phyloP scores from a whole-genome alignment of 148 eudicot genomes.

The Vaccinium corymbosum region DNA sequence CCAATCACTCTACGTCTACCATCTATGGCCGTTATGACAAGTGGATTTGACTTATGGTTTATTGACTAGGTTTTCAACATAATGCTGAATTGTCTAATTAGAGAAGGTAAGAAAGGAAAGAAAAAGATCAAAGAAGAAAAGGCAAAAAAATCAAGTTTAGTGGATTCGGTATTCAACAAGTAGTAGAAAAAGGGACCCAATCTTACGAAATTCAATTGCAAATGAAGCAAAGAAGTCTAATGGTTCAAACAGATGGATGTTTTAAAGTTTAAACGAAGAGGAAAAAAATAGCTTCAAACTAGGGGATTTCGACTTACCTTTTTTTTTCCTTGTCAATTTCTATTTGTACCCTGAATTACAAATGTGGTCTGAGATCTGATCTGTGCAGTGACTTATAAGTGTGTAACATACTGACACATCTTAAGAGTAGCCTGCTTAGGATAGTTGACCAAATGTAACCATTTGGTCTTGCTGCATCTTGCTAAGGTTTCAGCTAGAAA shows the following conservation, averaged over 20 bases:
- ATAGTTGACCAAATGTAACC: not conserved
- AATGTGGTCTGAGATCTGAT: not conserved
- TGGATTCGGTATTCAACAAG: not conserved
- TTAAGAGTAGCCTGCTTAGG: not conserved
- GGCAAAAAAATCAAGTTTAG: not conserved
- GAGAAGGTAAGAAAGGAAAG: not conserved
- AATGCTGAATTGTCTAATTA: not conserved
- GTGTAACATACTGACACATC: not conserved
- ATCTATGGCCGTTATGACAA: not conserved
- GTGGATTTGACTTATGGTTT: not conserved
- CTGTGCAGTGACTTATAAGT: not conserved
- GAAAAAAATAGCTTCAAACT: not conserved
- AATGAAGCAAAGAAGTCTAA: not conserved
- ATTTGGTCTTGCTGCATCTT: not conserved
- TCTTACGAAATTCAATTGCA: not conserved
- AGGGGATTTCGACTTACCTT: not conserved
- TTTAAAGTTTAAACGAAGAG: not conserved
- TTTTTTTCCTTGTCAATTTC: not conserved
- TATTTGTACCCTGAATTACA: not conserved
- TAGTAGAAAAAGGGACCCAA: not conserved
- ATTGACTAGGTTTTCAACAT: not conserved
- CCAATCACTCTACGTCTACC: not conserved
- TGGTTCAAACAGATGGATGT: not conserved
- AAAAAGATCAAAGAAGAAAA: not conserved
- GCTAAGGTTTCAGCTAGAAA: not conserved